These are phyloP conservation scores for Sarocladium oryzae DNA, from an alignment of 2,329 filamentous ascomycete species.

Conservation along the genomic window DNA sequence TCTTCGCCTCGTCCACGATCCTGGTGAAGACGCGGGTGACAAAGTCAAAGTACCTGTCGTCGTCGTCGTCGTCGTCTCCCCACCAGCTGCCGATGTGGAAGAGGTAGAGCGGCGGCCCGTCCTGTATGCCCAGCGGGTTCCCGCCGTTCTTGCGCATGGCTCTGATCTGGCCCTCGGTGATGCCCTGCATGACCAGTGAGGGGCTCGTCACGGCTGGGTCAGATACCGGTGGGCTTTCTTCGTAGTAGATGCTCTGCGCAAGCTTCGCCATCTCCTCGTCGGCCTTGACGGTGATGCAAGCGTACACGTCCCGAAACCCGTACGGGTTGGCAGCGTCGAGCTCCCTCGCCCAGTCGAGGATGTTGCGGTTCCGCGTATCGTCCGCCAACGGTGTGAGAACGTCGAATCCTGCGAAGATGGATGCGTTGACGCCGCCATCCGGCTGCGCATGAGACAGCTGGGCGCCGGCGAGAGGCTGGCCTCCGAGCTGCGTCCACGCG, in stretches of 20 bases:
- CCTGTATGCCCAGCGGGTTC: slow-evolving; percentile 30
- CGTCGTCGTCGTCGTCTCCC: slow-evolving; percentile 16
- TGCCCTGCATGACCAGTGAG: too few species aligned
- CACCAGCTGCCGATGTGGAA: slow-evolving; percentile 16
- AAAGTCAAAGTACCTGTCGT: slow-evolving; percentile 15
- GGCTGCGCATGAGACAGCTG: slow-evolving; percentile 32
- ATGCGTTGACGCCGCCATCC: slow-evolving; percentile 22
- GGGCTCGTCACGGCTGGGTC: too few species aligned
- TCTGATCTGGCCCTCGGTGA: slow-evolving; percentile 26
- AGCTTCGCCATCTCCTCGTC: slow-evolving; percentile 7
- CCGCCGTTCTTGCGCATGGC: slow-evolving; percentile 23
- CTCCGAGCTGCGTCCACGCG: too few species aligned
- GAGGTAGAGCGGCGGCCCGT: slow-evolving; percentile 18
- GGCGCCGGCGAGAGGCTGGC: slow-evolving; percentile 22
- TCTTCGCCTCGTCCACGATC: slow-evolving; percentile 14
- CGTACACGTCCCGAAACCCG: slow-evolving; percentile 14
- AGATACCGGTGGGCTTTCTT: slow-evolving; percentile 16
- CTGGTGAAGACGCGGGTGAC: slow-evolving; percentile 14
- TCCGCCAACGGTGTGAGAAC: slow-evolving; percentile 24
- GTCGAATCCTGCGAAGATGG: slow-evolving; percentile 30
- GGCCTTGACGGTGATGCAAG: neutral
- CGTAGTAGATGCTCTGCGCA: slow-evolving; percentile 12
- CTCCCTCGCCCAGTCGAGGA: slow-evolving; percentile 14
- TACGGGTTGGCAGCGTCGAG: slow-evolving; percentile 11
- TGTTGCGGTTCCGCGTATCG: slow-evolving; percentile 15